These are phyloP conservation scores for Penicillium chermesinum DNA, from an alignment of 495 filamentous ascomycete genomes.

Conservation along the genomic window DNA sequence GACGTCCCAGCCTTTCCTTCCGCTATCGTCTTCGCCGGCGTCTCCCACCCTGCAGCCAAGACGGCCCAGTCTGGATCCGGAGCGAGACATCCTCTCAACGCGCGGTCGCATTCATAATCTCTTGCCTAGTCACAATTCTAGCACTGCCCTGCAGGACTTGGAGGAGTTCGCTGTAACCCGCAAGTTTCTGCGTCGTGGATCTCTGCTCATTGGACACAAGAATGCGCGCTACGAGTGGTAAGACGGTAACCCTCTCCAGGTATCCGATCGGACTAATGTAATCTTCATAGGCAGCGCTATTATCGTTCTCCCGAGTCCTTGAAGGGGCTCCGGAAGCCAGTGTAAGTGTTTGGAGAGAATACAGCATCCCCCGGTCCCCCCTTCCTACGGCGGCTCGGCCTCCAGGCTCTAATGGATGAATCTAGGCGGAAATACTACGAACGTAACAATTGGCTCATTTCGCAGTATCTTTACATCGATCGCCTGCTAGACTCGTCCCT, in stretches of 20 bases:
- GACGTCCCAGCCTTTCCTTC: constrained; percentile 16
- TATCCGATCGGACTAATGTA: background rate
- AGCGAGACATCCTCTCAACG: constrained; percentile 34
- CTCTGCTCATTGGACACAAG: constrained; percentile 32
- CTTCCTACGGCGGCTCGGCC: background rate
- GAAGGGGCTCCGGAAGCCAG: constrained; percentile 20
- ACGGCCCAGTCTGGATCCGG: constrained; percentile 28
- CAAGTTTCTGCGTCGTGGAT: constrained; percentile 15
- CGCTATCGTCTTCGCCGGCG: constrained; percentile 14
- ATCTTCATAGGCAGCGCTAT: constrained; percentile 27
- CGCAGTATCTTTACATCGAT: constrained; percentile 88
- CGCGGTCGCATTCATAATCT: constrained; percentile 30
- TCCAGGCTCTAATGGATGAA: background rate
- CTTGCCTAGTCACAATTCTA: constrained; percentile 26
- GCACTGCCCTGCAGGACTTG: constrained; percentile 16
- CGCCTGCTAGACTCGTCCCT: constrained; percentile 83
- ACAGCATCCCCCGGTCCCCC: background rate
- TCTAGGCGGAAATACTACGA: constrained; percentile 70
- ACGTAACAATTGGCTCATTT: constrained; percentile 73
- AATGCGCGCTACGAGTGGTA: constrained; percentile 38
- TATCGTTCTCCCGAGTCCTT: constrained; percentile 28
- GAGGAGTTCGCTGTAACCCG: constrained; percentile 14
- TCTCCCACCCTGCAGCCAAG: constrained; percentile 21
- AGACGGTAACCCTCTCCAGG: background rate
- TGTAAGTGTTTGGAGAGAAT: no score